A percentile compares a stretch with the other conserved stretches of the same genome.
Conservation (phyloP, 1,284 basidiomycete species). For the Takashimella koratensis region DNA sequence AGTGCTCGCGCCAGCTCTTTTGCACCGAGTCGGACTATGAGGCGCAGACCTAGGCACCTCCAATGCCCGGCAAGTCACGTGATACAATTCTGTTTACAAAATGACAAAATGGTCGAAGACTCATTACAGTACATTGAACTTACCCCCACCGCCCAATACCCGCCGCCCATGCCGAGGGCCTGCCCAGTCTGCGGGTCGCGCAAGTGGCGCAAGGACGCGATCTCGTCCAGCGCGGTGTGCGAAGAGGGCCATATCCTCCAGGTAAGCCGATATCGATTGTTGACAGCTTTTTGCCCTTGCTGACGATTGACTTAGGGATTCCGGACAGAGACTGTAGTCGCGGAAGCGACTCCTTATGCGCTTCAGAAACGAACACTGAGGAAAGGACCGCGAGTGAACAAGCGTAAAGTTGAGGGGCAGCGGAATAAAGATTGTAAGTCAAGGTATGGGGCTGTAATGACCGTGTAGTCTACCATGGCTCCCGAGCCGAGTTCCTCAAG, state of each 20-base stretch:
- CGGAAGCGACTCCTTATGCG: constrained; percentile 25
- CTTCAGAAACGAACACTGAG: constrained; percentile 34
- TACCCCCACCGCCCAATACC: too few relatives aligned
- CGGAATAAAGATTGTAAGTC: constrained; percentile 38
- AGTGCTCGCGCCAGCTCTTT: constrained; percentile 94
- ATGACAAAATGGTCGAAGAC: too few relatives aligned
- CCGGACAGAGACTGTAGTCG: constrained; percentile 39
- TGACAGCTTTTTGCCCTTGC: background rate
- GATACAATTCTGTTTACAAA: too few relatives aligned
- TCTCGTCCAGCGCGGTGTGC: constrained; percentile 42
- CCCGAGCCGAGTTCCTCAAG: constrained; percentile 68
- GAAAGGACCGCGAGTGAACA: constrained; percentile 24
- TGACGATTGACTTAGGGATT: constrained; percentile 30
- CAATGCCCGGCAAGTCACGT: too few relatives aligned
- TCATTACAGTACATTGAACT: too few relatives aligned
- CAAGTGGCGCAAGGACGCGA: constrained; percentile 41
- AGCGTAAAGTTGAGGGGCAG: constrained; percentile 26
- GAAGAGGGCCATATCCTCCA: constrained; percentile 48
- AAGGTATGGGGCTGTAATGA: constrained; percentile 6
- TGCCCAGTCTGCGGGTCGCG: constrained; percentile 45
- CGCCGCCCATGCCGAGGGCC: constrained; percentile 40
- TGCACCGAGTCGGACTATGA: too few relatives aligned
- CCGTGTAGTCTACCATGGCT: constrained; percentile 69
- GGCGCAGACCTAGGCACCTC: too few relatives aligned
- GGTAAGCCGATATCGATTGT: constrained; percentile 19